Conservation (phyloP, 2,329 filamentous ascomycete genomes). For the Ceratocystis lukuohia region DNA sequence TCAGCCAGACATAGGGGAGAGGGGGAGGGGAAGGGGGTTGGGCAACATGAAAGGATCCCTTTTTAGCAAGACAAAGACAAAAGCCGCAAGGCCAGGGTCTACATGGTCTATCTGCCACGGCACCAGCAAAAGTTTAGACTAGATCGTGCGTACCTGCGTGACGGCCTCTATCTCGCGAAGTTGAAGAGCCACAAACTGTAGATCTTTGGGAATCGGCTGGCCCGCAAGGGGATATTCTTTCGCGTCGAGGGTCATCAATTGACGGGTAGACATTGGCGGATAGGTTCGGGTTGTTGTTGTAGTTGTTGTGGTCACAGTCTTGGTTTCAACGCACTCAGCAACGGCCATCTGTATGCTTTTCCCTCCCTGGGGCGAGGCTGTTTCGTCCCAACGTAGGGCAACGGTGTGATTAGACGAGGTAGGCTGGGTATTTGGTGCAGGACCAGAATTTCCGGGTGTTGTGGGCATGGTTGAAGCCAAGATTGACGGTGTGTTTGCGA, state of each 20-base stretch:
- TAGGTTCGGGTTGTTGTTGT: conserved; percentile 78
- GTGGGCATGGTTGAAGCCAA: background rate
- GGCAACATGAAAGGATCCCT: too few species aligned
- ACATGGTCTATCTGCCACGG: too few species aligned
- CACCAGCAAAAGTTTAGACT: too few species aligned
- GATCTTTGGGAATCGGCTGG: conserved; percentile 64
- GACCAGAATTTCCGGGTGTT: conserved; percentile 23
- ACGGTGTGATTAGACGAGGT: conserved; percentile 11
- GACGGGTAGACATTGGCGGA: conserved; percentile 67
- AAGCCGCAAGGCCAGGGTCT: too few species aligned
- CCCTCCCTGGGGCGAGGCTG: conserved; percentile 26
- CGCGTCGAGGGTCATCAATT: conserved; percentile 60
- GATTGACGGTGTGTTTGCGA: too few species aligned
- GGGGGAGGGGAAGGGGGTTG: too few species aligned
- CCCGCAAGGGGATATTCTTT: conserved; percentile 83
- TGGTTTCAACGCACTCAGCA: conserved; percentile 53
- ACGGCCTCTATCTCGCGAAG: conserved; percentile 45
- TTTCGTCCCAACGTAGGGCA: conserved; percentile 35
- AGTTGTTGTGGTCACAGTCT: conserved; percentile 65
- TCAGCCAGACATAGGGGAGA: too few species aligned
- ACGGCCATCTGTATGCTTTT: conserved; percentile 42
- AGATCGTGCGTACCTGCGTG: conserved; percentile 9
- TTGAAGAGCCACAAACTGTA: conserved; percentile 66
- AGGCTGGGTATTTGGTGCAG: conserved; percentile 32
- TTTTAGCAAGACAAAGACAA: too few species aligned